Evolutionary conservation across 495 filamentous ascomycete species (phyloP).

Genomic region (Penicillium mononematosum): DNA sequence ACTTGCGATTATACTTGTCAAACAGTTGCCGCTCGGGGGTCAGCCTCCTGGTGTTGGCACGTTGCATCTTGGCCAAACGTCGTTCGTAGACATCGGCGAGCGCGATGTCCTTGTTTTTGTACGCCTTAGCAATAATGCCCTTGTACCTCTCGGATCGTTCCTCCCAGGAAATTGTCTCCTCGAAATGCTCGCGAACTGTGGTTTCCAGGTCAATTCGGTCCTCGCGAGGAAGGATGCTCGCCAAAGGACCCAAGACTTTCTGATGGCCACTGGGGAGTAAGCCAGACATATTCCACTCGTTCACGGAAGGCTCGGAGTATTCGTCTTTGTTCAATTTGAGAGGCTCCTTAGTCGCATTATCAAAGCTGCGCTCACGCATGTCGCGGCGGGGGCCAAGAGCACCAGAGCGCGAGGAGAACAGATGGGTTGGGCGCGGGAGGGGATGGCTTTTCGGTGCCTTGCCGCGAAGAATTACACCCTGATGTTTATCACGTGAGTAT

Average conservation of each 20-base stretch:
- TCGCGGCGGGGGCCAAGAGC: constrained; percentile 1
- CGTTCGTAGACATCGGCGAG: not conserved
- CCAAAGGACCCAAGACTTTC: not conserved
- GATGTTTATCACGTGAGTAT: constrained; percentile 40
- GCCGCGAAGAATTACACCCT: constrained; percentile 39
- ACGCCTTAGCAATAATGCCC: not conserved
- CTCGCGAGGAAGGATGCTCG: constrained; percentile 4
- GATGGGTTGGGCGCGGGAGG: constrained; percentile 7
- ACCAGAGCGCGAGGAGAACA: constrained; percentile 11
- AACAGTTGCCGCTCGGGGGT: not conserved
- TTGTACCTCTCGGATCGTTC: not conserved
- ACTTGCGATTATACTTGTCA: not conserved
- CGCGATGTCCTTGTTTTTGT: not conserved
- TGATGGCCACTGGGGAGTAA: not conserved
- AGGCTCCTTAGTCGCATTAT: not conserved
- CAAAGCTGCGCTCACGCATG: not conserved
- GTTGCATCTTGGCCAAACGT: not conserved
- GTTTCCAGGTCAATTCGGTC: constrained; percentile 16
- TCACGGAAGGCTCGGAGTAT: not conserved
- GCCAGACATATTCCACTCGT: not conserved
- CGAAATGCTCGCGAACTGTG: not conserved
- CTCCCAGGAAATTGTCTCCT: not conserved
- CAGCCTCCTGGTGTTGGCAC: not conserved
- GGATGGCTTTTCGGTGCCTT: constrained; percentile 13
- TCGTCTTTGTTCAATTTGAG: not conserved